Evolutionary conservation across 345 rosid genomes (phyloP).

Genomic region (Linum tenue): DNA sequence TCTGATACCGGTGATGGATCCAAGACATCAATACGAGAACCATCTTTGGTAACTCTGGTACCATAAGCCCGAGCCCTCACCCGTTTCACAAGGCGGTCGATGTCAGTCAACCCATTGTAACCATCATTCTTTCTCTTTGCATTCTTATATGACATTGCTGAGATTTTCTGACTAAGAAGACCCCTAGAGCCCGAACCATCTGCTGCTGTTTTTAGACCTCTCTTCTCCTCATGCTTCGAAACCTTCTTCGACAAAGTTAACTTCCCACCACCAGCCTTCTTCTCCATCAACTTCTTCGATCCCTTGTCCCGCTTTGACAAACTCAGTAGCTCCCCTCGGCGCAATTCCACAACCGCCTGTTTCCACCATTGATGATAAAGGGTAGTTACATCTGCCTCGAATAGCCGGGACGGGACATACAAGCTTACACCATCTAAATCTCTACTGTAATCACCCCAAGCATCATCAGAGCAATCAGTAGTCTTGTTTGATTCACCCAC

Average conservation of each 20-base stretch:
- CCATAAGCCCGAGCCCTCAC: background rate
- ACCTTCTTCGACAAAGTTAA: too few species aligned
- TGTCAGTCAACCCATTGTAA: background rate
- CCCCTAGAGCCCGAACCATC: background rate
- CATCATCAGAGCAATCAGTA: background rate
- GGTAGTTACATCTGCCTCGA: conserved; percentile 9
- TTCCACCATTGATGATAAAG: conserved; percentile 26
- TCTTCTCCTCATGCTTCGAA: too few species aligned
- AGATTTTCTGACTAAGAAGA: too few species aligned
- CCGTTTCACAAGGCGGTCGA: background rate
- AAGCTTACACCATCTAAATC: conserved; percentile 12
- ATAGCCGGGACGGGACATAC: conserved; percentile 20
- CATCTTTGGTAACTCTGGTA: background rate
- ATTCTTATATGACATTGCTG: background rate
- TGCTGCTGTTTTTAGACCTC: background rate
- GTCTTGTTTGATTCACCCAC: conserved; percentile 8
- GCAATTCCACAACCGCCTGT: background rate
- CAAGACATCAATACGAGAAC: too few species aligned
- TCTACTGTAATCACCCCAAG: conserved; percentile 19
- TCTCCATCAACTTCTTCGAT: background rate
- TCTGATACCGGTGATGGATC: too few species aligned
- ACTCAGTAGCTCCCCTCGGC: background rate
- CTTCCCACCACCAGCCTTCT: background rate
- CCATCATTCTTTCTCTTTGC: background rate
- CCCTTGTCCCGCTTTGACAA: background rate